Evolutionary conservation across 192 early-diverging fungal species (phyloP).

Genomic region (Backusella tuberculispora): DNA sequence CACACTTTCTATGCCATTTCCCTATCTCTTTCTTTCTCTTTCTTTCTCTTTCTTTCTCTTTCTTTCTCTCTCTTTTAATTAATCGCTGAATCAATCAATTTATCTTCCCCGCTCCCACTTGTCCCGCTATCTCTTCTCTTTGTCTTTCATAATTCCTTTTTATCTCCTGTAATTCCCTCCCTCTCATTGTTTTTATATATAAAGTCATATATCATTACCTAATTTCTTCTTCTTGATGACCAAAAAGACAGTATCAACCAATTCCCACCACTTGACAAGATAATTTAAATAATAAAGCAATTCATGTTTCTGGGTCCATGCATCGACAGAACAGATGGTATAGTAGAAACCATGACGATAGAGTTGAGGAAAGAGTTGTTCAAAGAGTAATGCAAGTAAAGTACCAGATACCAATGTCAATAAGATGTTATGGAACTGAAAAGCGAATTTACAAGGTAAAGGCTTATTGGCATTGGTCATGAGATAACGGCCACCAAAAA

Average conservation of each 20-base stretch:
- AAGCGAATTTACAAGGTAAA: constrained; percentile 70
- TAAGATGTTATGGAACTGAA: constrained; percentile 81
- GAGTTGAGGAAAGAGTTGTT: constrained; percentile 74
- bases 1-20: not conserved
- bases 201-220: constrained; percentile 36
- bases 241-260: constrained; percentile 87
- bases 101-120: no score
- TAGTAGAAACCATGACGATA: constrained; percentile 69
- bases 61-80: no score
- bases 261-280: constrained; percentile 89
- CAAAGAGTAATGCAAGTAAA: constrained; percentile 71
- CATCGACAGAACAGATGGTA: constrained; percentile 64
- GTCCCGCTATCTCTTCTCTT: no score
- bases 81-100: no score
- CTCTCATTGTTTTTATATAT: no score
- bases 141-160: no score
- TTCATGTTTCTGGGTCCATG: constrained; percentile 76
- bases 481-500: constrained; percentile 74
- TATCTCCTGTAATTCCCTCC: no score
- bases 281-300: constrained; percentile 89
- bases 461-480: constrained; percentile 66
- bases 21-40: not conserved
- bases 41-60: not conserved
- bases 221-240: constrained; percentile 85
- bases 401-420: constrained; percentile 68